Conservation (phyloP, 176 grass and related monocot genomes). For the Microstegium vimineum region DNA sequence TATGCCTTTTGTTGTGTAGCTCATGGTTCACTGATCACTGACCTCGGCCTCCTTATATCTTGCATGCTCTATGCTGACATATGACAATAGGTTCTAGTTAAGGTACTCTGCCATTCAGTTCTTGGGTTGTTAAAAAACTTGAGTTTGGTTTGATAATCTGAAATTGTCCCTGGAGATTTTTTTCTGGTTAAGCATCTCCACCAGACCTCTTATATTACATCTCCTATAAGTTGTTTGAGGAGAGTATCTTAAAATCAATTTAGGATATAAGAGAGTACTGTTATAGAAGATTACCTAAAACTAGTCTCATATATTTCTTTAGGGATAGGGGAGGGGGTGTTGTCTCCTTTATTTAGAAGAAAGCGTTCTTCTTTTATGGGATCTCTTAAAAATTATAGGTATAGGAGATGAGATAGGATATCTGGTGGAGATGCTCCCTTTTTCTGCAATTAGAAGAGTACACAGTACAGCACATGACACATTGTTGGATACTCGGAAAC, state of each 20-base stretch:
- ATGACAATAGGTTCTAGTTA: background rate
- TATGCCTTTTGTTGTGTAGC: slow-evolving; percentile 14
- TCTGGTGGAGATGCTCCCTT: background rate
- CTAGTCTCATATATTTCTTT: background rate
- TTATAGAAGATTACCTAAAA: background rate
- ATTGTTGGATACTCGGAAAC: background rate
- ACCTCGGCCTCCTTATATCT: background rate
- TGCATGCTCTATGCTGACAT: slow-evolving; percentile 5
- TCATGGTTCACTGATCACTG: background rate
- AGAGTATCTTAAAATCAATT: background rate
- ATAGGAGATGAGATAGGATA: background rate
- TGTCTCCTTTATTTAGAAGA: background rate
- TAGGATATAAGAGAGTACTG: background rate
- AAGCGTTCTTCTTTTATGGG: background rate
- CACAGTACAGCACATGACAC: background rate
- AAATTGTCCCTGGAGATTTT: background rate
- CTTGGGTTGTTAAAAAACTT: background rate
- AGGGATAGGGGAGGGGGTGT: background rate
- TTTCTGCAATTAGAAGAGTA: background rate
- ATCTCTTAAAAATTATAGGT: background rate
- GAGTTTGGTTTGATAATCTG: slow-evolving; percentile 12
- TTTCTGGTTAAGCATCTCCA: background rate
- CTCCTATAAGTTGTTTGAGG: background rate
- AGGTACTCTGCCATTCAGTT: slow-evolving; percentile 7
- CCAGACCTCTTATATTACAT: background rate